Evolutionary conservation across 2,329 filamentous ascomycete species (phyloP).

Genomic region (Ophiocordyceps sinensis): DNA sequence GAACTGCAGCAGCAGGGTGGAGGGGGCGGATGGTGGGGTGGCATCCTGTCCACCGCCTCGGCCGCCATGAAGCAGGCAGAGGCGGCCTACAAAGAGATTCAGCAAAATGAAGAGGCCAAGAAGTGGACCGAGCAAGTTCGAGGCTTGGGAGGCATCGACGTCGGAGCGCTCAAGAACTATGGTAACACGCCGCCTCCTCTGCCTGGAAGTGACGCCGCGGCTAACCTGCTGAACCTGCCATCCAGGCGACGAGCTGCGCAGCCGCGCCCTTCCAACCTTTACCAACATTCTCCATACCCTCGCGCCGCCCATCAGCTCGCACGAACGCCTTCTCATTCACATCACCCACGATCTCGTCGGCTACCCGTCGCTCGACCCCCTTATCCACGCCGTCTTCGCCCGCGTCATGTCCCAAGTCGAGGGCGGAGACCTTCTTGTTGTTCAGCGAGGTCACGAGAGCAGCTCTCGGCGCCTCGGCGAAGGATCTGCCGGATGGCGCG

Average conservation of each 20-base stretch:
- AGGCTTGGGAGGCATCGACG: conserved; percentile 47
- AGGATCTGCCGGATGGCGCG: conserved; percentile 60
- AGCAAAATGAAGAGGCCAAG: conserved; percentile 91
- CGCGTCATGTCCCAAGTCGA: conserved; percentile 99
- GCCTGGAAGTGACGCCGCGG: neutral
- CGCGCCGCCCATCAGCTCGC: conserved; percentile 88
- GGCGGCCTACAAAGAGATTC: conserved; percentile 83
- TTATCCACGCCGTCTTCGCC: conserved; percentile 83
- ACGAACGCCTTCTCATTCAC: conserved; percentile 93
- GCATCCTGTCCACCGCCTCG: conserved; percentile 67
- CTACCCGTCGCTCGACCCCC: conserved; percentile 85
- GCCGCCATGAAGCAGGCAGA: conserved; percentile 89
- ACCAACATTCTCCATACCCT: conserved; percentile 90
- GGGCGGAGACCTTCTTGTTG: conserved; percentile 83
- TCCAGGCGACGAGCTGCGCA: conserved; percentile 71
- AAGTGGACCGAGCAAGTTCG: conserved; percentile 91
- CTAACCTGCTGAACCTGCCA: neutral
- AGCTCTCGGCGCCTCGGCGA: conserved; percentile 50
- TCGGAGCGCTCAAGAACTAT: conserved; percentile 50
- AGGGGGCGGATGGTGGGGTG: conserved; percentile 80
- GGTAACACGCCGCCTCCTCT: conserved; percentile 10
- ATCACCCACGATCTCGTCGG: conserved; percentile 91
- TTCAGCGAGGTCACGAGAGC: conserved; percentile 84
- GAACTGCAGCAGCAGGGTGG: conserved; percentile 11
- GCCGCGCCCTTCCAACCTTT: conserved; percentile 83